phyloP scores from a whole-genome alignment of 2,329 filamentous ascomycete genomes.

The Exophiala spinifera region DNA sequence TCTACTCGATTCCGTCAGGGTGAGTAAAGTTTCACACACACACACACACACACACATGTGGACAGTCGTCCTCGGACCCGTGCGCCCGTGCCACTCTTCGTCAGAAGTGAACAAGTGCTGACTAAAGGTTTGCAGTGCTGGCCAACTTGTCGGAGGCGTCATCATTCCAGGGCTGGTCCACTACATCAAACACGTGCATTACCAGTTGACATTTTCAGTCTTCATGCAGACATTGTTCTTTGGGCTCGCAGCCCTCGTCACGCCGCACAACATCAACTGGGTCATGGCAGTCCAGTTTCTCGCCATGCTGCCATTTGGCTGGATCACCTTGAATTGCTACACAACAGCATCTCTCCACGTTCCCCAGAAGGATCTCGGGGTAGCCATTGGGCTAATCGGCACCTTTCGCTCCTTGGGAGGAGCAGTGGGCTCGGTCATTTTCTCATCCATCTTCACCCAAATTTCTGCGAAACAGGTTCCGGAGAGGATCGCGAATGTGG shows the following conservation, averaged over 20 bases:
- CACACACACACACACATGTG: too few relatives aligned
- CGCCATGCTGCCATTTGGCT: slow-evolving; percentile 22
- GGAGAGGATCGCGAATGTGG: slow-evolving; percentile 7
- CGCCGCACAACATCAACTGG: slow-evolving; percentile 22
- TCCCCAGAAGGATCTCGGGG: slow-evolving; percentile 18
- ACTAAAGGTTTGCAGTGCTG: slow-evolving; percentile 6
- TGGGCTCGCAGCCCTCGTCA: slow-evolving; percentile 19
- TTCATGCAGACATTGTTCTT: slow-evolving; percentile 24
- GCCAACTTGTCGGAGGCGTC: slow-evolving; percentile 21
- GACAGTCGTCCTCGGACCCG: too few relatives aligned
- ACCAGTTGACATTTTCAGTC: slow-evolving; percentile 20
- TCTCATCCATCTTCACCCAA: slow-evolving; percentile 22
- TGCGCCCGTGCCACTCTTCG: too few relatives aligned
- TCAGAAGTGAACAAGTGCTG: not conserved
- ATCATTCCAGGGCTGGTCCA: slow-evolving; percentile 19
- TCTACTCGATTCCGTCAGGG: slow-evolving; percentile 24
- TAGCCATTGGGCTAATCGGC: slow-evolving; percentile 21
- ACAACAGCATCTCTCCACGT: slow-evolving; percentile 22
- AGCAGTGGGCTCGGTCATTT: slow-evolving; percentile 18
- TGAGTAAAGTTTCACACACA: too few relatives aligned
- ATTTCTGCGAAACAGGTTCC: slow-evolving; percentile 14
- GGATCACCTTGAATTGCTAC: slow-evolving; percentile 21
- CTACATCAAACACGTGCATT: slow-evolving; percentile 22
- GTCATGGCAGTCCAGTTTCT: slow-evolving; percentile 22
- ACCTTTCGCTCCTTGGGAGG: slow-evolving; percentile 21